phyloP scores from a whole-genome alignment of 192 early-diverging fungal species.

The Rhizoclosmatium globosum region DNA sequence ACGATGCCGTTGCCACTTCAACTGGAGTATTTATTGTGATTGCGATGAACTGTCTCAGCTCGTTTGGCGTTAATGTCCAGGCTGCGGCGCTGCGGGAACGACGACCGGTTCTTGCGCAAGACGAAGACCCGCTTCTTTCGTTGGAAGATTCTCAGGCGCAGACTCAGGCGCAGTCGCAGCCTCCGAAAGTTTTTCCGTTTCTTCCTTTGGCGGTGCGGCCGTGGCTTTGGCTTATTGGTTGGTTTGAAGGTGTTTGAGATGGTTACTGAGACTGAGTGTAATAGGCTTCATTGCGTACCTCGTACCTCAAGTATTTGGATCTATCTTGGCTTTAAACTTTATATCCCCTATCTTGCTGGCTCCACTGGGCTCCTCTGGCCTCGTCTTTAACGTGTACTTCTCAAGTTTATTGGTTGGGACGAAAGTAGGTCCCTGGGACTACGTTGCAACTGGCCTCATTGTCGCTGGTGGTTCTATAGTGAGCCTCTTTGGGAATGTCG shows the following conservation, averaged over 20 bases:
- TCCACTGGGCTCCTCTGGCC: constrained; percentile 52
- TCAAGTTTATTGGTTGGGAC: constrained; percentile 52
- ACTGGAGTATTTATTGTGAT: constrained; percentile 54
- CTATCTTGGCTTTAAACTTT: constrained; percentile 53
- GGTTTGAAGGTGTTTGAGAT: neutral
- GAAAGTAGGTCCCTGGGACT: constrained; percentile 45
- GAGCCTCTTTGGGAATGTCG: constrained; percentile 49
- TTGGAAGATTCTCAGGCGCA: neutral
- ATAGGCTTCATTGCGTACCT: constrained; percentile 56
- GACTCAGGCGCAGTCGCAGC: neutral
- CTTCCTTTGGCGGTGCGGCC: neutral
- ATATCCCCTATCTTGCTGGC: constrained; percentile 59
- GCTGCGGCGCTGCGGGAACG: constrained; percentile 41
- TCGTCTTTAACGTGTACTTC: constrained; percentile 62
- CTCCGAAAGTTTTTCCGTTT: neutral
- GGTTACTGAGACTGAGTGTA: constrained; percentile 8
- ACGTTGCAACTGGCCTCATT: constrained; percentile 54
- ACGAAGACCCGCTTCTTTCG: constrained; percentile 6
- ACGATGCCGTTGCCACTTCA: neutral
- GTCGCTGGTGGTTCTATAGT: constrained; percentile 55
- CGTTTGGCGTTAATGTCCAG: constrained; percentile 59
- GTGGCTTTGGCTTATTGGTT: constrained; percentile 37
- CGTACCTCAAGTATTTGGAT: constrained; percentile 60
- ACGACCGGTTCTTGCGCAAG: neutral
- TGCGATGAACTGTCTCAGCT: constrained; percentile 43